phyloP scores from a whole-genome alignment of 2,329 filamentous ascomycete genomes.

The Botrytis aclada region DNA sequence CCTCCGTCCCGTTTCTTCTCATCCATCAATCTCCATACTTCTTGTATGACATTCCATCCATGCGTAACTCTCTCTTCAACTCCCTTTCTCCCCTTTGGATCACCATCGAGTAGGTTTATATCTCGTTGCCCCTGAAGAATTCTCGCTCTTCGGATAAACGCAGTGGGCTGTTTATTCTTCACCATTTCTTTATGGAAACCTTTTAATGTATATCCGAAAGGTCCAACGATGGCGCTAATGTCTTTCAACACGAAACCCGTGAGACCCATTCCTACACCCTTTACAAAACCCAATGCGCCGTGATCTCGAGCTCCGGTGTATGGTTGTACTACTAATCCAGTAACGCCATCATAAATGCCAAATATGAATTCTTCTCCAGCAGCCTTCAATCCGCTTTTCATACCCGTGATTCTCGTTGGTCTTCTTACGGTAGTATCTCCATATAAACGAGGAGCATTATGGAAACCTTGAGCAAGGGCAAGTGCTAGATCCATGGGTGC shows the following conservation, averaged over 20 bases:
- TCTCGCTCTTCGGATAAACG: constrained; percentile 54
- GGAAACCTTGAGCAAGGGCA: constrained; percentile 63
- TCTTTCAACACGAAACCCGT: constrained; percentile 38
- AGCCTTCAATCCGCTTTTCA: constrained; percentile 51
- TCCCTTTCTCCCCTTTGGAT: constrained; percentile 36
- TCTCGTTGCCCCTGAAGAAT: constrained; percentile 57
- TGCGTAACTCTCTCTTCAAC: constrained; percentile 33
- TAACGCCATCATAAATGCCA: constrained; percentile 63
- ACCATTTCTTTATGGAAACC: constrained; percentile 59
- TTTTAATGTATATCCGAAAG: constrained; percentile 61
- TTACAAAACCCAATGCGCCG: constrained; percentile 8
- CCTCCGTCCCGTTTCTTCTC: constrained; percentile 27
- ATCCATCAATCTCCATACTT: constrained; percentile 43
- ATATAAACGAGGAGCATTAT: constrained; percentile 68
- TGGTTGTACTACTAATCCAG: constrained; percentile 60
- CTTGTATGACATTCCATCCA: constrained; percentile 45
- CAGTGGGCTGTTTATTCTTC: constrained; percentile 51
- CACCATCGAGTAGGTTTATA: constrained; percentile 36
- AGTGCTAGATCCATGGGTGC: constrained; percentile 57
- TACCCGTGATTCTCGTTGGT: constrained; percentile 62
- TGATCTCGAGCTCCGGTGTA: constrained; percentile 47
- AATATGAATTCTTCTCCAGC: constrained; percentile 60
- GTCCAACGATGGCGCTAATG: constrained; percentile 58
- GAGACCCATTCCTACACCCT: constrained; percentile 17
- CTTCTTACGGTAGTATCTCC: constrained; percentile 65